Percentiles rank a stretch among this genome's conserved stretches.
Evolutionary conservation across 106 monocot species (phyloP).

Genomic region (Allium sativum): DNA sequence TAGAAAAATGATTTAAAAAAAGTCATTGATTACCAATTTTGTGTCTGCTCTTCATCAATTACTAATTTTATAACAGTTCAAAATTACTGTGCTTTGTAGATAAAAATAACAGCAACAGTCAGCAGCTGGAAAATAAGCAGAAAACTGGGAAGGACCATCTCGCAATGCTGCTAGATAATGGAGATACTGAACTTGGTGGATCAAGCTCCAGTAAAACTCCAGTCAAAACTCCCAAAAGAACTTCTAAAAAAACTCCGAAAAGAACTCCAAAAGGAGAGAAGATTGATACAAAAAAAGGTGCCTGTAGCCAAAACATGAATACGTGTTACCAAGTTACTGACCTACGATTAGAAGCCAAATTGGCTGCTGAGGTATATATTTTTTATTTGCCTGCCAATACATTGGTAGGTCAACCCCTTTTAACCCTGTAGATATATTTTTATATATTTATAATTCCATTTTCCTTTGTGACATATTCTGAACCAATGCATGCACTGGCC

Average conservation of each 20-base stretch:
- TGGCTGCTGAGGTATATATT: constrained; percentile 35
- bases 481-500: background rate
- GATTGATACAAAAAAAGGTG: constrained; percentile 9
- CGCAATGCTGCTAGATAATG: constrained; percentile 2
- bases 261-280: constrained; percentile 4
- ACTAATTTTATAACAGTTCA: background rate
- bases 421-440: background rate
- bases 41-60: background rate
- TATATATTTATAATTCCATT: background rate
- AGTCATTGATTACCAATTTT: background rate
- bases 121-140: constrained; percentile 8
- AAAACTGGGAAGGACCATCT: constrained; percentile 8
- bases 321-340: constrained; percentile 4
- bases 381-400: too few relatives aligned
- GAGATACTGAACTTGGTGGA: background rate
- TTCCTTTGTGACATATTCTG: background rate
- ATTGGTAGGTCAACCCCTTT: too few relatives aligned
- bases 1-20: too few relatives aligned
- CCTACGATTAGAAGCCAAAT: constrained; percentile 45
- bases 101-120: constrained; percentile 10
- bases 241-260: too few relatives aligned
- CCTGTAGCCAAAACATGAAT: constrained; percentile 5
- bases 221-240: too few relatives aligned
- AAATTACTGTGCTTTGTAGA: background rate
- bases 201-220: constrained; percentile 4